Conservation (phyloP, 768 basidiomycete genomes). For the Podaxis pistillaris region DNA sequence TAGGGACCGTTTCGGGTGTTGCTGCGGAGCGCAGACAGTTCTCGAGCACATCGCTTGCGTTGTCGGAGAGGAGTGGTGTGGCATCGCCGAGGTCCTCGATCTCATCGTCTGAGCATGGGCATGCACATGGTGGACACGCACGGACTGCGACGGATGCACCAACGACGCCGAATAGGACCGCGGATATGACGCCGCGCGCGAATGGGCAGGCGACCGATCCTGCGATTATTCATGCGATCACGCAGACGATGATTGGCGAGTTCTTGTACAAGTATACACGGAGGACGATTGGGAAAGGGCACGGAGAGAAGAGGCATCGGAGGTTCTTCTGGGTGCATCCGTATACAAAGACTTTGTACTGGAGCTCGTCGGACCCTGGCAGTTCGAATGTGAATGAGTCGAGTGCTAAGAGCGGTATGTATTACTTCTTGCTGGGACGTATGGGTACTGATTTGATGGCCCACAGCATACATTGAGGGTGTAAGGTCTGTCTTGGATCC, state of each 20-base stretch:
- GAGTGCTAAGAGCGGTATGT: constrained; percentile 95
- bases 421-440: constrained; percentile 6
- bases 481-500: constrained; percentile 91
- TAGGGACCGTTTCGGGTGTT: constrained; percentile 42
- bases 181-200: constrained; percentile 40
- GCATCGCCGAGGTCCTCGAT: constrained; percentile 67
- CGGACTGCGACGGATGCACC: constrained; percentile 35
- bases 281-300: constrained; percentile 82
- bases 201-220: constrained; percentile 75
- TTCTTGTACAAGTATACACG: constrained; percentile 98
- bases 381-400: constrained; percentile 86
- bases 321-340: constrained; percentile 99
- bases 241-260: constrained; percentile 99
- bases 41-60: constrained; percentile 64
- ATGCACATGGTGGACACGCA: constrained; percentile 20
- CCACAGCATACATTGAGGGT: constrained; percentile 85
- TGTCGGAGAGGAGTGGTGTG: constrained; percentile 50
- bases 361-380: constrained; percentile 94
- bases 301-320: constrained; percentile 86
- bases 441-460: background rate
- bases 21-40: constrained; percentile 46
- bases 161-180: constrained; percentile 45
- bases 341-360: constrained; percentile 96
- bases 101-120: constrained; percentile 70
- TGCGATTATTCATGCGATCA: constrained; percentile 90